Conservation (phyloP, 805 yeast species). For the Jamesozyma piceae region DNA sequence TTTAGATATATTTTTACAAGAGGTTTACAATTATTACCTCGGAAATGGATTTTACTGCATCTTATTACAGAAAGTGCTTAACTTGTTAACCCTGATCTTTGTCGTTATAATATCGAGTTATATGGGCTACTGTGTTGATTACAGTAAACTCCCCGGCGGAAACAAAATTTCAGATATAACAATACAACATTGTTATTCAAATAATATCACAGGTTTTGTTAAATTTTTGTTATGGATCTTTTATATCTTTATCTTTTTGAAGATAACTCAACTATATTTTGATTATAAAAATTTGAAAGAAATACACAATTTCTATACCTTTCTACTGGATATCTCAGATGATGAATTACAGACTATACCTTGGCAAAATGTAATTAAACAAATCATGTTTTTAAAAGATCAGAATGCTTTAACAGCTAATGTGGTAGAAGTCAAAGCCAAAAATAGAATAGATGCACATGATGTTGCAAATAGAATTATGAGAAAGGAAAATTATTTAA, state of each 20-base stretch:
- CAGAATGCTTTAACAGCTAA: conserved; percentile 56
- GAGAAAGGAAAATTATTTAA: conserved; percentile 90
- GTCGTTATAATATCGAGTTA: conserved; percentile 72
- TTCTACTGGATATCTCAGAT: conserved; percentile 62
- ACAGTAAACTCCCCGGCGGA: conserved; percentile 34
- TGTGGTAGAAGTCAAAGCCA: conserved; percentile 52
- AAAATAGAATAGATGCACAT: conserved; percentile 77
- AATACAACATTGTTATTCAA: conserved; percentile 32
- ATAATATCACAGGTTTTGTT: conserved; percentile 40
- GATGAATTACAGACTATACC: conserved; percentile 86
- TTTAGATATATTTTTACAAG: conserved; percentile 75
- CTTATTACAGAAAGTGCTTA: conserved; percentile 53
- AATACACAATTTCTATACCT: conserved; percentile 64
- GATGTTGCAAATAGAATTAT: conserved; percentile 90
- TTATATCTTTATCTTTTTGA: conserved; percentile 40
- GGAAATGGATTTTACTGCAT: conserved; percentile 82
- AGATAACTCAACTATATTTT: conserved; percentile 46
- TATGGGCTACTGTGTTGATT: conserved; percentile 74
- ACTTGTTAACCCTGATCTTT: conserved; percentile 66
- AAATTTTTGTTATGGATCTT: conserved; percentile 60
- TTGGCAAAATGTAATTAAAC: conserved; percentile 79
- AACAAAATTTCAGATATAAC: conserved; percentile 30
- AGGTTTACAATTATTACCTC: conserved; percentile 72
- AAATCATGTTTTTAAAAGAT: conserved; percentile 64
- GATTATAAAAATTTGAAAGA: conserved; percentile 64